Conservation (phyloP, 2,329 filamentous ascomycete genomes). For the Cladophialophora psammophila region DNA sequence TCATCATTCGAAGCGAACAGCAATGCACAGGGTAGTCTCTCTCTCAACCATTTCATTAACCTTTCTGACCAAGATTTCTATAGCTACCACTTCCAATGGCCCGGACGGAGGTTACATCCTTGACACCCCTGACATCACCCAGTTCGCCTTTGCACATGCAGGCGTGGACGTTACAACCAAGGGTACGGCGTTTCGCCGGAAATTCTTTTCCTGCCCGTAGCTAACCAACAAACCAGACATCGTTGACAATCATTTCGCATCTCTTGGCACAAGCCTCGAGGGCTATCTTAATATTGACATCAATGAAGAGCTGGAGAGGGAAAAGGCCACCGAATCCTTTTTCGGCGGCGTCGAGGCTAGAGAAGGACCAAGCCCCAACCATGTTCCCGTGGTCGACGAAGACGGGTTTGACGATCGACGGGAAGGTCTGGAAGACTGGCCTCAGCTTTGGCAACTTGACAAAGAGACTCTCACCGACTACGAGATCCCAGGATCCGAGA, state of each 20-base stretch:
- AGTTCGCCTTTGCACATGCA: constrained; percentile 25
- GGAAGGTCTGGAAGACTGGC: constrained; percentile 22
- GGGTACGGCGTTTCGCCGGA: constrained; percentile 2
- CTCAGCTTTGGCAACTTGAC: constrained; percentile 14
- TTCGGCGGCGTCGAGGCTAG: constrained; percentile 10
- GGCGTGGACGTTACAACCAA: constrained; percentile 25
- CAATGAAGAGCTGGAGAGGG: constrained; percentile 11
- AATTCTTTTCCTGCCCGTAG: background rate
- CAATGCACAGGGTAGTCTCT: constrained; percentile 1
- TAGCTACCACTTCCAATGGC: constrained; percentile 6
- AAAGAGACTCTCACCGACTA: constrained; percentile 9
- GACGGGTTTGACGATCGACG: constrained; percentile 15
- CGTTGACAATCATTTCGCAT: constrained; percentile 15
- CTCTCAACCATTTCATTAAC: background rate
- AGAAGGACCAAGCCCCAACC: constrained; percentile 1
- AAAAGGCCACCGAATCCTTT: constrained; percentile 11
- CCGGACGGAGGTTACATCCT: constrained; percentile 10
- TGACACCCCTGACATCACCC: constrained; percentile 14
- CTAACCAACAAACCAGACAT: constrained; percentile 3
- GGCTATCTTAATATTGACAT: constrained; percentile 2
- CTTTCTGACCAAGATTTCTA: background rate
- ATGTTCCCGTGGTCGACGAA: constrained; percentile 16
- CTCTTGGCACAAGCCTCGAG: constrained; percentile 17
- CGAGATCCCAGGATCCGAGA: background rate
- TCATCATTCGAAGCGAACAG: constrained; percentile 3